phyloP scores from a whole-genome alignment of 2,329 filamentous ascomycete genomes.

The Acarospora socialis region DNA sequence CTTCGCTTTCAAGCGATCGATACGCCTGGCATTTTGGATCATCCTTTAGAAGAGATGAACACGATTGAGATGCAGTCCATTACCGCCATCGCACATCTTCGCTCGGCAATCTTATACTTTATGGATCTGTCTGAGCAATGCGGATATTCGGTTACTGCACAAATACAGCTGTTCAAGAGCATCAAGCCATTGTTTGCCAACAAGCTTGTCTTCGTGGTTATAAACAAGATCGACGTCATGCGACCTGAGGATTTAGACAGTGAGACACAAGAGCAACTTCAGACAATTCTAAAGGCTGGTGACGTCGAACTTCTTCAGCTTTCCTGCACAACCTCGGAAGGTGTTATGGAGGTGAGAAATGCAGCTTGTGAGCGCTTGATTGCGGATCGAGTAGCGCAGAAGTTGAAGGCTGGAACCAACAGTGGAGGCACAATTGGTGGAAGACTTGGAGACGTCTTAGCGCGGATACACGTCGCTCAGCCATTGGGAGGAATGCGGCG shows the following conservation, averaged over 20 bases:
- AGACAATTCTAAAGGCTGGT: slow-evolving; percentile 66
- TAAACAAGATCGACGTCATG: slow-evolving; percentile 96
- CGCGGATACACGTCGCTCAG: slow-evolving; percentile 92
- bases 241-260: slow-evolving; percentile 74
- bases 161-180: slow-evolving; percentile 89
- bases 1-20: slow-evolving; percentile 85
- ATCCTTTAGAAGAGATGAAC: slow-evolving; percentile 98
- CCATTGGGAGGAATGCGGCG: slow-evolving; percentile 67
- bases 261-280: slow-evolving; percentile 62
- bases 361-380: slow-evolving; percentile 85
- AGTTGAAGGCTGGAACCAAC: slow-evolving; percentile 79
- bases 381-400: slow-evolving; percentile 84
- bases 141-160: slow-evolving; percentile 81
- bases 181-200: slow-evolving; percentile 96
- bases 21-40: slow-evolving; percentile 95
- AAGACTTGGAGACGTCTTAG: slow-evolving; percentile 77
- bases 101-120: slow-evolving; percentile 91
- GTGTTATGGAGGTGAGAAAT: slow-evolving; percentile 90
- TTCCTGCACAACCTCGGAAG: slow-evolving; percentile 89
- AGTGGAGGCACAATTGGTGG: slow-evolving; percentile 61
- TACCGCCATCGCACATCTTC: slow-evolving; percentile 90
- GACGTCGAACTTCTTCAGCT: slow-evolving; percentile 88
- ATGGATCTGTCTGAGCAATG: slow-evolving; percentile 97
- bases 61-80: slow-evolving; percentile 99
- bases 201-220: slow-evolving; percentile 89